Conservation (phyloP, 257 asterid genomes). For the Prunella vulgaris region DNA sequence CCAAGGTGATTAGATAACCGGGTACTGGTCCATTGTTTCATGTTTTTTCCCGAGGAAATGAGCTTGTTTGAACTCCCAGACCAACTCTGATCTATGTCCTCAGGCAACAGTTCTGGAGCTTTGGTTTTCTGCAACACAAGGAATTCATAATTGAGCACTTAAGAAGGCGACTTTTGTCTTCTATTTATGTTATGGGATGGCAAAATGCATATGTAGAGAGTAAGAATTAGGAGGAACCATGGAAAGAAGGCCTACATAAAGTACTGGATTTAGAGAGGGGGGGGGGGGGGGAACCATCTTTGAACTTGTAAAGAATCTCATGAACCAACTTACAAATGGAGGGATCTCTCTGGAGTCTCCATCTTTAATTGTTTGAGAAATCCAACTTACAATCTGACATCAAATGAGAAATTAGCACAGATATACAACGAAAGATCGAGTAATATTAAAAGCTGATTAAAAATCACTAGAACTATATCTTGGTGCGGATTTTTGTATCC, state of each 20-base stretch:
- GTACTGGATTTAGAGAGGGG: not conserved
- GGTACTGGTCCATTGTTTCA: conserved; percentile 36
- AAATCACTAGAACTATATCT: not conserved
- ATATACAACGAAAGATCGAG: not conserved
- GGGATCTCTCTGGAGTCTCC: conserved; percentile 91
- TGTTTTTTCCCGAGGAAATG: conserved; percentile 40
- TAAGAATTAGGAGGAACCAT: not conserved
- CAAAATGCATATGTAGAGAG: not conserved
- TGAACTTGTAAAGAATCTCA: not conserved
- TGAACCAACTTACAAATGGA: conserved; percentile 66
- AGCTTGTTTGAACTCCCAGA: conserved; percentile 44
- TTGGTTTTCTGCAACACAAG: conserved; percentile 59
- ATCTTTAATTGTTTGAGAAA: conserved; percentile 71
- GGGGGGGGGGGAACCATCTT: not conserved
- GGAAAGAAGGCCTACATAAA: not conserved
- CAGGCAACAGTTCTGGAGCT: conserved; percentile 79
- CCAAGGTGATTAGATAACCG: conserved; percentile 39
- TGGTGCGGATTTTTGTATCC: too few relatives aligned
- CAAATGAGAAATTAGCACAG: not conserved
- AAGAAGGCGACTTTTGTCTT: not conserved
- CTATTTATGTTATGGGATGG: not conserved
- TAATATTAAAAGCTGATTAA: not conserved
- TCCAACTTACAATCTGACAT: conserved; percentile 76
- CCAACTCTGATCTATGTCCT: conserved; percentile 74
- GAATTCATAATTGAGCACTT: conserved; percentile 13